These are phyloP conservation scores for Ustilago cynodontis DNA, from an alignment of 1,284 basidiomycete genomes.

Conservation along the genomic window DNA sequence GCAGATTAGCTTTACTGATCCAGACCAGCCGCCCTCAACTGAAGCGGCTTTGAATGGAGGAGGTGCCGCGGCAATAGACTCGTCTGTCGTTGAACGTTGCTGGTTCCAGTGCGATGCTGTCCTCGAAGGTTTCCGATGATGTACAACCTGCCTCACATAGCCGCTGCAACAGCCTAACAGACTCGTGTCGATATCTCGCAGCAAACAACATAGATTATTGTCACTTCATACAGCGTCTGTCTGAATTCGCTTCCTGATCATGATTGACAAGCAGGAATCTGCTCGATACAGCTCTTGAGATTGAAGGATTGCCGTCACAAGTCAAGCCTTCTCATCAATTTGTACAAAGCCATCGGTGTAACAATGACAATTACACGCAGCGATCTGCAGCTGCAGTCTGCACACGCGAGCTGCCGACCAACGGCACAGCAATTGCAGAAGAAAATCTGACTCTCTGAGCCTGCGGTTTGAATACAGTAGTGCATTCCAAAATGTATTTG, in stretches of 20 bases:
- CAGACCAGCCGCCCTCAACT: not conserved
- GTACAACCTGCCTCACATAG: not conserved
- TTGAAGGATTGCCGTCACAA: too few relatives aligned
- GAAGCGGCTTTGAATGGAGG: not conserved
- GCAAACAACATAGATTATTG: not conserved
- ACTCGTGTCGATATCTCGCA: not conserved
- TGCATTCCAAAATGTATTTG: too few relatives aligned
- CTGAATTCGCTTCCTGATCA: not conserved
- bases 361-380: too few relatives aligned
- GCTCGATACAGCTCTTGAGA: too few relatives aligned
- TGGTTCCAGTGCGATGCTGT: conserved; percentile 58
- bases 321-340: too few relatives aligned
- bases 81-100: conserved; percentile 14
- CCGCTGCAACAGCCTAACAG: not conserved
- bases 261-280: not conserved
- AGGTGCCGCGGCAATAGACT: not conserved
- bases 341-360: not conserved
- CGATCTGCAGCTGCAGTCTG: not conserved
- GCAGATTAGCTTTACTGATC: conserved; percentile 35
- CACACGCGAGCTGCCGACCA: conserved; percentile 12
- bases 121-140: conserved; percentile 46
- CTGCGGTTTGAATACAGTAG: not conserved
- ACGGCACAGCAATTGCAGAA: not conserved
- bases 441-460: not conserved
- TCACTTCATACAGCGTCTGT: not conserved